Evolutionary conservation across 2,329 filamentous ascomycete genomes (phyloP).

Genomic region (Botrytis elliptica): DNA sequence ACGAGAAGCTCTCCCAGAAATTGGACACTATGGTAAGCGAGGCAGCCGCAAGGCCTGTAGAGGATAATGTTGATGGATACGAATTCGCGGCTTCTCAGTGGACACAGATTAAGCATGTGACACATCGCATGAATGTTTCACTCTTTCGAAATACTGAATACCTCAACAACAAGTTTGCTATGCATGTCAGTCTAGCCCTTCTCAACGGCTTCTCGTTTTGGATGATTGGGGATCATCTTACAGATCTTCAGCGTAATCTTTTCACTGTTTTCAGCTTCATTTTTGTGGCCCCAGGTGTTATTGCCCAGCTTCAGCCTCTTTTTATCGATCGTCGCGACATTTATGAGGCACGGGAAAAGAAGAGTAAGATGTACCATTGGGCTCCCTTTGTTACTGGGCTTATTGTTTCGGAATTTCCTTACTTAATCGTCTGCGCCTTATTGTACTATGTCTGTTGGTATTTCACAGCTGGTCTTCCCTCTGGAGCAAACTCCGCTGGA

Average conservation of each 20-base stretch:
- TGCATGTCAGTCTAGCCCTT: slow-evolving; percentile 54
- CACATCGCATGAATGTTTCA: slow-evolving; percentile 42
- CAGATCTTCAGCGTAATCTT: slow-evolving; percentile 55
- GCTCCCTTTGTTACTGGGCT: slow-evolving; percentile 56
- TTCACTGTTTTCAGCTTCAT: slow-evolving; percentile 64
- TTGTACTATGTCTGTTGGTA: slow-evolving; percentile 56
- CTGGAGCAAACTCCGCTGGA: slow-evolving; percentile 47
- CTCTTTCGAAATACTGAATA: slow-evolving; percentile 64
- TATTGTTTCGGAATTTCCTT: slow-evolving; percentile 48
- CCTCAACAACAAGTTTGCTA: slow-evolving; percentile 48
- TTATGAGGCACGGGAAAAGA: slow-evolving; percentile 58
- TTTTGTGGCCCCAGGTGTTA: slow-evolving; percentile 57
- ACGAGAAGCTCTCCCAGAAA: slow-evolving; percentile 52
- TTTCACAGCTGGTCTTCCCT: slow-evolving; percentile 54
- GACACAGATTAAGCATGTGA: slow-evolving; percentile 43
- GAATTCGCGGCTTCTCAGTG: slow-evolving; percentile 53
- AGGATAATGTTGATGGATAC: slow-evolving; percentile 43
- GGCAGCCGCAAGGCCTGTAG: slow-evolving; percentile 40
- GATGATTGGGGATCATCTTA: slow-evolving; percentile 53
- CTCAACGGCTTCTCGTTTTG: slow-evolving; percentile 64
- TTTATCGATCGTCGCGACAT: slow-evolving; percentile 57
- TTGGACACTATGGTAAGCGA: slow-evolving; percentile 58
- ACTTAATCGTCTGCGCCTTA: slow-evolving; percentile 45
- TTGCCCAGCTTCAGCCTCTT: slow-evolving; percentile 58
- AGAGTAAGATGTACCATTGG: slow-evolving; percentile 63